Evolutionary conservation across 2,329 filamentous ascomycete genomes (phyloP), one percentile per base, ranked within the genome.

Genomic region (Knoxdaviesia capensis): DNA sequence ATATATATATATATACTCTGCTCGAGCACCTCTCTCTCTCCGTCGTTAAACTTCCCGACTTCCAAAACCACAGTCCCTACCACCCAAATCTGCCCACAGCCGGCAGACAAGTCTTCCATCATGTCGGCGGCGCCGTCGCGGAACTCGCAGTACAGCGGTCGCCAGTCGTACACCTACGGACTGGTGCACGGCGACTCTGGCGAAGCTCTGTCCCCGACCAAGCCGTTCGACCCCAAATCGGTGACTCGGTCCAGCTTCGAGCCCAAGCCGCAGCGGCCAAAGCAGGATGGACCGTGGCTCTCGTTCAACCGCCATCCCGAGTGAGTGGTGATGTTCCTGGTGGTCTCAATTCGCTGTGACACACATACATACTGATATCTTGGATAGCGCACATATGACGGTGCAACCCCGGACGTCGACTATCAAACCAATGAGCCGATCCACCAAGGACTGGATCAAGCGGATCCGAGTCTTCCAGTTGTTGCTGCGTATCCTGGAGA

Each of bases 281-380:
- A 80, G 65, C 70, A 68, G 38, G 67, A 81, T 42, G 86, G 85
- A 0, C 86, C 85, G 8, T 62, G 92, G 48, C 62, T 94, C 47
- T 71, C 80, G 45, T 80, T 94, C 65, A 90, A 92, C 57, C 70
- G 73, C 44, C 87, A 94, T 58, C 86, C 87, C 1, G 86, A 94
- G 79, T 85, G 68, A 54, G 75, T 62, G 11, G 20, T 20, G 20
- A 20, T 20, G 20, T 20, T 20, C 20, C 20, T 7, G 31, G 28
- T 11, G 34, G 11, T 28, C 36, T 9, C 8, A 9, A n/a, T 36
- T 7, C 9, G 31, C 20, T 20, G 20, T 20, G 20, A 20, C 3
- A 20, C 20, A 20, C 20, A 20, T 20, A 20, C 20, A 20, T 20
- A 20, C 20, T 33, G 36, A 30, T 11, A 7, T 29, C 6, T 31